Conservation (phyloP, 176 grass and related monocot species). For the Bolboschoenus planiculmis region DNA sequence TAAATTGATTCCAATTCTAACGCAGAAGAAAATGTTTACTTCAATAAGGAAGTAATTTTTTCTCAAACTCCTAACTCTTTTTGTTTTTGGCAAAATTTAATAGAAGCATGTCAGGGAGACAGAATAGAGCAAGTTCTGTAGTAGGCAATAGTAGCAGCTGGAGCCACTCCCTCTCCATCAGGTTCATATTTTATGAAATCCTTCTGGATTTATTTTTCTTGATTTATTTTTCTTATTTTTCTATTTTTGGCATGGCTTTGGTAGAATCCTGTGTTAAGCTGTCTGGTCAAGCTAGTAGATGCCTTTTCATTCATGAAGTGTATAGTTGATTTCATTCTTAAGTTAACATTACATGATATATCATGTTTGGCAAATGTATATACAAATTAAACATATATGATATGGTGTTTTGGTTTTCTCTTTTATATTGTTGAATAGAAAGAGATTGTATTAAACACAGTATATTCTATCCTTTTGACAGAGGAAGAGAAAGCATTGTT, state of each 20-base stretch:
- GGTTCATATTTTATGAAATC: conserved; percentile 29
- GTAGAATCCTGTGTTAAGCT: neutral
- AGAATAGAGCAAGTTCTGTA: conserved; percentile 44
- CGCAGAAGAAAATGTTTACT: neutral
- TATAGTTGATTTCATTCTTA: conserved; percentile 3
- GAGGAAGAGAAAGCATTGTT: conserved; percentile 88
- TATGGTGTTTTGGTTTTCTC: neutral
- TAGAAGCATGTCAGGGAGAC: conserved; percentile 25
- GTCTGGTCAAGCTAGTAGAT: neutral
- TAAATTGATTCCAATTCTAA: neutral
- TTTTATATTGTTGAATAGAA: neutral
- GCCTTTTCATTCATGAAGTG: neutral
- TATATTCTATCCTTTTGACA: conserved; percentile 26
- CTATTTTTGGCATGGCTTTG: neutral
- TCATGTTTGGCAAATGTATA: neutral
- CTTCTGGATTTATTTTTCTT: neutral
- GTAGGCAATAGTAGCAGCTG: conserved; percentile 59
- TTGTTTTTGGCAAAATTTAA: conserved; percentile 15
- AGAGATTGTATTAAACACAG: neutral
- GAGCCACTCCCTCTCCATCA: conserved; percentile 90
- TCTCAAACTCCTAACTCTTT: neutral
- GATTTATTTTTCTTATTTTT: neutral
- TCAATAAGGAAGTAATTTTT: neutral
- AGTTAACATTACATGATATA: neutral
- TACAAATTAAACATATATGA: neutral